A percentile compares a stretch with the other conserved stretches of the same genome.
Evolutionary conservation across 768 basidiomycete species (phyloP).

Genomic region (Mycena metata): DNA sequence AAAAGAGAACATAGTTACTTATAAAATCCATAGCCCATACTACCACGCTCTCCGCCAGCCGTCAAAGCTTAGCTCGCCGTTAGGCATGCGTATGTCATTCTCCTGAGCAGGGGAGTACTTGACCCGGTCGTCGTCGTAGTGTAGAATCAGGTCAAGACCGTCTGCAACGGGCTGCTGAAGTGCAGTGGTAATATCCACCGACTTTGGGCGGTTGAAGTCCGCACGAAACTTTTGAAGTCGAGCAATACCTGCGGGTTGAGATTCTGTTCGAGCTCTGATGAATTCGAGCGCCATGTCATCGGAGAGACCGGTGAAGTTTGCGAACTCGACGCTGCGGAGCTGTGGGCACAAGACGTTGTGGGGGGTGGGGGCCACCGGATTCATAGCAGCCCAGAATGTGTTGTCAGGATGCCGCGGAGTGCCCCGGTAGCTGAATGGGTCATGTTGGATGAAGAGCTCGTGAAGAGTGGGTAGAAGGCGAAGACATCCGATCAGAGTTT

Average conservation of each 20-base stretch:
- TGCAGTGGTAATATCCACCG: too few species aligned
- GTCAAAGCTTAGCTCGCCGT: too few species aligned
- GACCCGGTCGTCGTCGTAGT: too few species aligned
- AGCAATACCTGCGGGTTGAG: background rate
- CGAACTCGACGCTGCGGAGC: background rate
- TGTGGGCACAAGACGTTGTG: background rate
- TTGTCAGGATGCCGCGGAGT: too few species aligned
- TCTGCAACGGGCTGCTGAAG: too few species aligned
- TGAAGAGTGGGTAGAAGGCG: background rate
- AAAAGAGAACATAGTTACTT: too few species aligned
- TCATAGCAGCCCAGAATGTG: background rate
- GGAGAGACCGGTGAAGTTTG: background rate
- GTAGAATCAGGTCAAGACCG: too few species aligned
- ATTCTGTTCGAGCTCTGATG: background rate
- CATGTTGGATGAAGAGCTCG: background rate
- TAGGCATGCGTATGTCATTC: too few species aligned
- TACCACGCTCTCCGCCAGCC: too few species aligned
- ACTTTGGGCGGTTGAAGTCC: background rate
- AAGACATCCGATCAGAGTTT: background rate
- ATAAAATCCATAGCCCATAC: too few species aligned
- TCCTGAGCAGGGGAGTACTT: too few species aligned
- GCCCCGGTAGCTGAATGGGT: too few species aligned
- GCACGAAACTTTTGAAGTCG: background rate
- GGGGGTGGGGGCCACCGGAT: background rate
- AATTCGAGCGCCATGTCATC: background rate